These are phyloP conservation scores for Gleditsia sinensis DNA, from an alignment of 306 rosid species.

Conservation along the genomic window DNA sequence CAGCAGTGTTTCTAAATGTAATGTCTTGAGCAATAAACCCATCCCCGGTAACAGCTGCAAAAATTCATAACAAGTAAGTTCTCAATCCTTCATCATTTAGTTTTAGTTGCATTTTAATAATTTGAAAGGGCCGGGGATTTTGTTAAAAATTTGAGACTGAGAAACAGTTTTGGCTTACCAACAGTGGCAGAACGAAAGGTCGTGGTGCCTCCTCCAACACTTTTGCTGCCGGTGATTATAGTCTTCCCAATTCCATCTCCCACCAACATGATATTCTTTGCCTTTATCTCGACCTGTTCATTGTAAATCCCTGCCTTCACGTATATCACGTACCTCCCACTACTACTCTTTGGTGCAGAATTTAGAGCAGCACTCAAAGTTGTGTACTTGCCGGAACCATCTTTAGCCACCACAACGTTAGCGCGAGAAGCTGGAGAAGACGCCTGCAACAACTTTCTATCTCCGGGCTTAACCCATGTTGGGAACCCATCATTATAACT, in stretches of 20 bases:
- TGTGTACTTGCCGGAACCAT: constrained; percentile 61
- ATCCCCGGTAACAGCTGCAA: no score
- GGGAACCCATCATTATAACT: constrained; percentile 51
- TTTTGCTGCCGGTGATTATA: constrained; percentile 73
- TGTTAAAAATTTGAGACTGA: no score
- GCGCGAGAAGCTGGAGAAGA: constrained; percentile 50
- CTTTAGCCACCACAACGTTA: constrained; percentile 62
- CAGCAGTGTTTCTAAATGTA: background rate
- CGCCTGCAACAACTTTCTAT: constrained; percentile 61
- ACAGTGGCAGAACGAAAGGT: constrained; percentile 82
- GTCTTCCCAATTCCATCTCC: constrained; percentile 86
- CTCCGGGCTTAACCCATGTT: constrained; percentile 67
- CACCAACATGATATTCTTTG: constrained; percentile 61
- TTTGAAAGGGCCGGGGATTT: no score
- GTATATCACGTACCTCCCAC: constrained; percentile 65
- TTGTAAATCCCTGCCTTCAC: constrained; percentile 72
- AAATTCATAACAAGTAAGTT: no score
- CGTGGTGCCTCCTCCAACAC: constrained; percentile 84
- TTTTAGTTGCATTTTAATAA: no score
- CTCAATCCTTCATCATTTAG: no score
- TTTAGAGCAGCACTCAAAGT: constrained; percentile 54
- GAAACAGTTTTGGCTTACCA: constrained; percentile 53
- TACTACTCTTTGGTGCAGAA: constrained; percentile 44
- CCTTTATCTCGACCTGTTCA: constrained; percentile 63
- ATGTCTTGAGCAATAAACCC: no score